A percentile compares a stretch with the other conserved stretches of the same genome.
These are phyloP conservation scores for Leccinum arenicola DNA, from an alignment of 768 basidiomycete genomes.

Conservation along the genomic window DNA sequence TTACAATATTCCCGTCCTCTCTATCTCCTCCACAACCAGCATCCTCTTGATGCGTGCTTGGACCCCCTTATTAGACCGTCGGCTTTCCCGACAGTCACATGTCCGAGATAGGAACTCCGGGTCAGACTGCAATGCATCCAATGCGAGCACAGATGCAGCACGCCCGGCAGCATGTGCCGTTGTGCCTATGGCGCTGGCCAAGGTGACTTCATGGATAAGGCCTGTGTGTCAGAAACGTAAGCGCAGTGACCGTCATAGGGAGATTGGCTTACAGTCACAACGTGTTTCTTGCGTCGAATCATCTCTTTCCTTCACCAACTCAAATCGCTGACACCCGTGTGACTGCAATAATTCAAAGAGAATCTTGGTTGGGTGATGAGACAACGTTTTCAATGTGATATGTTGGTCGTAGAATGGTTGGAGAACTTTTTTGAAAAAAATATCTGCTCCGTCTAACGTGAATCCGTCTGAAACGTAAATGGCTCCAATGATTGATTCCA, in stretches of 20 bases:
- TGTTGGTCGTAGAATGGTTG: constrained; percentile 79
- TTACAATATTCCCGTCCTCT: constrained; percentile 12
- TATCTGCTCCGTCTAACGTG: constrained; percentile 55
- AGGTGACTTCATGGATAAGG: constrained; percentile 59
- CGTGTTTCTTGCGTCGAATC: constrained; percentile 34
- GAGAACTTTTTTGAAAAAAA: constrained; percentile 64
- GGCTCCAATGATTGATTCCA: constrained; percentile 79
- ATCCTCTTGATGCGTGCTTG: constrained; percentile 37
- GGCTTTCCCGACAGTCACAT: constrained; percentile 60
- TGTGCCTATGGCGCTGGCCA: constrained; percentile 55
- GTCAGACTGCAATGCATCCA: constrained; percentile 68
- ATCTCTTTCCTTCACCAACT: constrained; percentile 51
- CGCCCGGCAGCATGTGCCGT: constrained; percentile 56
- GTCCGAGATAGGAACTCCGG: constrained; percentile 56
- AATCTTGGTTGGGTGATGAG: constrained; percentile 74
- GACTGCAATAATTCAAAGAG: constrained; percentile 73
- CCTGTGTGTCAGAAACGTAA: constrained; percentile 42
- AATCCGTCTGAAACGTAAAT: constrained; percentile 76
- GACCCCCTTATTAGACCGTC: constrained; percentile 34
- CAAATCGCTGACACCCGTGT: constrained; percentile 66
- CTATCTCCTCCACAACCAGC: constrained; percentile 26
- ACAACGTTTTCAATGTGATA: constrained; percentile 67
- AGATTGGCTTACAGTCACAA: constrained; percentile 49
- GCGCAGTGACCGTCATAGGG: constrained; percentile 8
- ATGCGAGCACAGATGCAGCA: constrained; percentile 57